Evolutionary conservation across 2,329 filamentous ascomycete species (phyloP), one percentile per base, ranked within the genome.

Genomic region (Sphaerulina vaccinii): DNA sequence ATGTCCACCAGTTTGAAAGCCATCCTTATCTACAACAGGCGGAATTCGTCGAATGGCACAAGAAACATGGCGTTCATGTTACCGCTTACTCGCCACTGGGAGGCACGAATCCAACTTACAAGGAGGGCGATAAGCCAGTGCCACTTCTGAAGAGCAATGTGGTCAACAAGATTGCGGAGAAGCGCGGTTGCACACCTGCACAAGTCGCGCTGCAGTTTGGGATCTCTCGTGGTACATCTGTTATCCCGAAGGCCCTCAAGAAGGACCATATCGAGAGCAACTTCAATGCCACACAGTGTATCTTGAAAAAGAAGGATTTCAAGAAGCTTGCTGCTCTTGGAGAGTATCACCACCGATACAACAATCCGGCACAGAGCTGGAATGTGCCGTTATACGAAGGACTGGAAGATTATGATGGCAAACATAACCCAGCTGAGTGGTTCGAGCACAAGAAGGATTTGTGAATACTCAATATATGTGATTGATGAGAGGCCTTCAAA

Each of bases 91-190:
- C 61, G 4, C 64, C 64, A 6, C 62, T 66, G 16, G 64, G 52
- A 11, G 64, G 64, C 9, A 63, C 62, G 35, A 65, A 65, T 43
- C 77, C 77, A 2, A 76, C 65, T 3, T 78, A 79, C 58, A 48
- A 60, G 13, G 50, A 55, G 9, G 56, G 59, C 39, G 51, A 35
- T 16, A 57, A 55, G 19, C 61, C 62, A 10, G 53, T 44, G n/a
- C 61, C 60, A 18, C 54, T 65, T 21, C 48, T 79, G 56, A 81
- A 82, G 51, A 83, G 81, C 66, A 78, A 81, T 1, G 77, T 85
- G 29, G 72, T 85, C 44, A 77, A 83, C 70, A 73, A 87, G 46
- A 82, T 87, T 16, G 79, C 84, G 68, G 83, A 83, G 72, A 80
- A 82, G 62, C 74, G 80, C 29, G 77, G 80, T 24, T 79, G 77